Evolutionary conservation across 2,329 filamentous ascomycete genomes (phyloP).

Genomic region (Tolypocladium tropicale): DNA sequence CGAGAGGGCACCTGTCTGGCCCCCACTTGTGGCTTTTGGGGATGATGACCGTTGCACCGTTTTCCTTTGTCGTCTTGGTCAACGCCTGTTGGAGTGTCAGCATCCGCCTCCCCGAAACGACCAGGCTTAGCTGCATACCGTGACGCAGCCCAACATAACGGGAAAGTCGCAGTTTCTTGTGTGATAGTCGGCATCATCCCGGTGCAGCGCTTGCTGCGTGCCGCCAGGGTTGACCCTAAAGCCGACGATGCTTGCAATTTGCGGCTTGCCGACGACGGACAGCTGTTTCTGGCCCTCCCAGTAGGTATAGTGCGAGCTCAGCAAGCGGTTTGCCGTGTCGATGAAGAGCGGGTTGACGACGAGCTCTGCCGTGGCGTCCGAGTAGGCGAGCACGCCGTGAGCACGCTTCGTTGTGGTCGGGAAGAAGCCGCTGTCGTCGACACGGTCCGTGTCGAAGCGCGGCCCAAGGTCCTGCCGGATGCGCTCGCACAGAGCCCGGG

Average conservation of each 20-base stretch:
- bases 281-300: constrained; percentile 22
- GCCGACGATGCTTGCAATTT: constrained; percentile 24
- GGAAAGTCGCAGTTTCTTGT: constrained; percentile 21
- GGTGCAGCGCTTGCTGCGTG: constrained; percentile 25
- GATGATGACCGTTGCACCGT: constrained; percentile 30
- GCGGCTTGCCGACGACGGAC: constrained; percentile 23
- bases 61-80: constrained; percentile 28
- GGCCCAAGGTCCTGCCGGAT: constrained; percentile 26
- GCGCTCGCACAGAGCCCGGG: constrained; percentile 18
- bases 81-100: constrained; percentile 12
- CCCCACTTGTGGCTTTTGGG: constrained; percentile 30
- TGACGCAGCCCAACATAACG: constrained; percentile 24
- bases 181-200: constrained; percentile 22
- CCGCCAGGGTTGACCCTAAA: constrained; percentile 29
- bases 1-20: constrained; percentile 21
- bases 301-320: constrained; percentile 24
- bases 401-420: constrained; percentile 27
- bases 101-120: neutral
- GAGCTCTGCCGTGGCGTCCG: constrained; percentile 26
- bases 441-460: constrained; percentile 22
- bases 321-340: constrained; percentile 19
- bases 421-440: constrained; percentile 28
- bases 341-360: constrained; percentile 23
- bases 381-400: constrained; percentile 25
- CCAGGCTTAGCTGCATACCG: constrained; percentile 4